Percentiles rank a stretch among this genome's conserved stretches.
phyloP scores from a whole-genome alignment of 371 early-diverging fungal species.

The Mucor sp. region DNA sequence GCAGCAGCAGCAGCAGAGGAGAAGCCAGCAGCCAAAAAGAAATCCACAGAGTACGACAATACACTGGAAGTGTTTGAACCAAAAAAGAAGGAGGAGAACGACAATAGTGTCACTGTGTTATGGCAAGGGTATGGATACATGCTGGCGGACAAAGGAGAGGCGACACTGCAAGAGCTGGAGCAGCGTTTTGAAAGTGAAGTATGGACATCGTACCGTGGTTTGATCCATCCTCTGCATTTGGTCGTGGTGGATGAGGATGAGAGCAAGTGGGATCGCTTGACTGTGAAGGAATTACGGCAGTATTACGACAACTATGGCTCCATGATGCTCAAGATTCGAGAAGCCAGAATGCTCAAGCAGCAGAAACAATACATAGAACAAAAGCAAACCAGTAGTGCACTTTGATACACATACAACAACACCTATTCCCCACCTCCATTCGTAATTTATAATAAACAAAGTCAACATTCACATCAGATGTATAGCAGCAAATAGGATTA shows the following conservation, averaged over 20 bases:
- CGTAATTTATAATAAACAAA: too few species aligned
- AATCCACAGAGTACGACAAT: constrained; percentile 42
- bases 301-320: constrained; percentile 50
- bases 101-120: constrained; percentile 16
- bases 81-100: background rate
- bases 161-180: background rate
- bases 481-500: too few species aligned
- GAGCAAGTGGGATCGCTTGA: constrained; percentile 29
- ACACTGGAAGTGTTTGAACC: constrained; percentile 28
- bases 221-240: constrained; percentile 41
- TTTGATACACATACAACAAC: background rate
- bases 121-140: constrained; percentile 51
- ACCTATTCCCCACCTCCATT: background rate
- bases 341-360: constrained; percentile 38
- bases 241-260: constrained; percentile 11
- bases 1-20: background rate
- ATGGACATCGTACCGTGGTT: constrained; percentile 38
- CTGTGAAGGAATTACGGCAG: constrained; percentile 33
- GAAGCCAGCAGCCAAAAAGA: constrained; percentile 8
- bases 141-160: background rate
- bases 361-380: constrained; percentile 29
- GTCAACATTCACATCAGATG: too few species aligned
- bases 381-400: background rate
- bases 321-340: constrained; percentile 42
- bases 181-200: constrained; percentile 31